Evolutionary conservation across 2,329 filamentous ascomycete genomes (phyloP).

Genomic region (Exserohilum rostratum): DNA sequence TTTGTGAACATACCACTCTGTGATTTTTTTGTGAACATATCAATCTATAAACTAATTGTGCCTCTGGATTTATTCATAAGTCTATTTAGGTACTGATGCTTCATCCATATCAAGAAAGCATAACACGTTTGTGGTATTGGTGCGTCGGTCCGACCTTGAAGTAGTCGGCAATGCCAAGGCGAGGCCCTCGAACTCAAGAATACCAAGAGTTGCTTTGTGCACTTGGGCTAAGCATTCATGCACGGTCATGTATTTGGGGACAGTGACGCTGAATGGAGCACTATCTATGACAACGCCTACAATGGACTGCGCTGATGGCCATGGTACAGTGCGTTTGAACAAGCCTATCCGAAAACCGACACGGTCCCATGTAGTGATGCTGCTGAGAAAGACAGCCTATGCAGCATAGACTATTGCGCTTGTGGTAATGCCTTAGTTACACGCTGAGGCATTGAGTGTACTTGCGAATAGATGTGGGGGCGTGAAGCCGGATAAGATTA

Average conservation of each 20-base stretch:
- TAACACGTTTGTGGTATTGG: conserved; percentile 11
- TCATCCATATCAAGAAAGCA: conserved; percentile 11
- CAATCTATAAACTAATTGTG: conserved; percentile 10
- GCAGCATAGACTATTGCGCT: conserved; percentile 12
- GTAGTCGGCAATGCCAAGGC: neutral
- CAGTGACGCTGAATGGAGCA: neutral
- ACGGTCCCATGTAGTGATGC: conserved; percentile 2
- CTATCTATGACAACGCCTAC: conserved; percentile 6
- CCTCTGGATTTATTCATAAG: conserved; percentile 1
- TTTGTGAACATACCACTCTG: too few species aligned
- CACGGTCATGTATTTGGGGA: conserved; percentile 1
- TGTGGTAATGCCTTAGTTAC: neutral
- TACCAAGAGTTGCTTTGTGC: conserved; percentile 4
- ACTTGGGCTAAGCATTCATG: conserved; percentile 11
- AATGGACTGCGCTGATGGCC: conserved; percentile 3
- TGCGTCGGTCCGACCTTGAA: conserved; percentile 5
- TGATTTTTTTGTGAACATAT: too few species aligned
- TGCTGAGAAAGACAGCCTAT: conserved; percentile 12
- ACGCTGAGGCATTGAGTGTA: conserved; percentile 7
- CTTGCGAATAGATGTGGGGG: too few species aligned
- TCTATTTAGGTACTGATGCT: conserved; percentile 7
- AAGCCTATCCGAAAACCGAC: conserved; percentile 10
- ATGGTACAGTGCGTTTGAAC: conserved; percentile 10
- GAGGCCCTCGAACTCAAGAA: conserved; percentile 11
- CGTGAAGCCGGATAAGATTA: too few species aligned